Evolutionary conservation across 2,329 filamentous ascomycete genomes (phyloP).

Genomic region (Aspergillus alliaceus): DNA sequence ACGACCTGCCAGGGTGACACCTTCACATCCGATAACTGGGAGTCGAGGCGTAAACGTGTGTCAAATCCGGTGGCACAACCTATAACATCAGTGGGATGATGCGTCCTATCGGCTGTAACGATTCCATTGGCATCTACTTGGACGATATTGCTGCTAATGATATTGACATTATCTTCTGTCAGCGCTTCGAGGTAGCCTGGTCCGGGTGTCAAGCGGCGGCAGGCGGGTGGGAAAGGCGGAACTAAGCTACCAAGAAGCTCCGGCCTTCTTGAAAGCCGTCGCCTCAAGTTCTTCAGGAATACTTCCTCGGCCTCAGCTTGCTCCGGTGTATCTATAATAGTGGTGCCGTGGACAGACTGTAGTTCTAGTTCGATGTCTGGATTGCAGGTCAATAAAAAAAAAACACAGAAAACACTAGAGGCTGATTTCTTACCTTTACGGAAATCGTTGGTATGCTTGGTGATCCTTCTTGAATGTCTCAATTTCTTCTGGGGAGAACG

Average conservation of each 20-base stretch:
- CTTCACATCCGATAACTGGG: conserved; percentile 32
- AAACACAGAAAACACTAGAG: neutral
- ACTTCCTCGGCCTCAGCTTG: conserved; percentile 23
- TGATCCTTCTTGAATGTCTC: conserved; percentile 32
- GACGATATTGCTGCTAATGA: conserved; percentile 57
- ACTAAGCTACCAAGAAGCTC: conserved; percentile 38
- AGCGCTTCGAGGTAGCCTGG: conserved; percentile 60
- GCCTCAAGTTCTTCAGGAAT: conserved; percentile 35
- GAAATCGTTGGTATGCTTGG: conserved; percentile 31
- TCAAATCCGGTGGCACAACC: conserved; percentile 42
- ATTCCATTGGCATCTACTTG: conserved; percentile 34
- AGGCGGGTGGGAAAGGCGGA: conserved; percentile 27
- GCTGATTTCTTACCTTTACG: conserved; percentile 28
- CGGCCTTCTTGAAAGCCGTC: conserved; percentile 33
- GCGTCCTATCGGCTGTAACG: conserved; percentile 34
- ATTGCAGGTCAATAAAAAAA: neutral
- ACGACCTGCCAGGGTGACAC: conserved; percentile 26
- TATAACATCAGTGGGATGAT: conserved; percentile 34
- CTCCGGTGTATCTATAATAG: conserved; percentile 28
- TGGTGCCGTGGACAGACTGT: conserved; percentile 33
- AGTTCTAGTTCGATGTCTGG: conserved; percentile 33
- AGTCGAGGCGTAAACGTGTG: conserved; percentile 37
- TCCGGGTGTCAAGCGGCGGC: conserved; percentile 47
- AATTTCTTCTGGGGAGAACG: conserved; percentile 33
- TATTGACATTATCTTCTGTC: conserved; percentile 59